Evolutionary conservation across 257 asterid genomes (phyloP), one percentile per base, ranked within the genome.

Genomic region (Orobanche coerulescens): DNA sequence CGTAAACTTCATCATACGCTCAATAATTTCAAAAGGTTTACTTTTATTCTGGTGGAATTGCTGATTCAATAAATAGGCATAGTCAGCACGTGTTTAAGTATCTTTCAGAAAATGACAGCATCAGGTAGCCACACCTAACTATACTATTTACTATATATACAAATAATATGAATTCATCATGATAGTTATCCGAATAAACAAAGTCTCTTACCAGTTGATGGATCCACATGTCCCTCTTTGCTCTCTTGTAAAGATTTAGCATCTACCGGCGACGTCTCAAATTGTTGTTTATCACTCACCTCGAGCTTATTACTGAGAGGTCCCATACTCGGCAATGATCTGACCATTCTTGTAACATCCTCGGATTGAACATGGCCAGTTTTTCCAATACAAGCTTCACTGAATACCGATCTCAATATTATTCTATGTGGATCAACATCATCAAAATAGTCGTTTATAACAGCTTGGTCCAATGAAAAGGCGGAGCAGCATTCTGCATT

Each of bases 241-340:
- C 71, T 69, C 62, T 72, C 76, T 70, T 65, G 56, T 19, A 52
- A 11, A 13, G 37, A 44, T 65, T 31, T 48, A 30, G 53, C 56
- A 63, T 65, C 75, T 63, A 67, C 75, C 13, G 68, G 52, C 37
- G 42, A 12, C n/a, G 25, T 69, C 64, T 40, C 76, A 69, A 20
- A 49, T 49, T 67, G 70, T 66, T 34, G 57, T 44, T 65, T 51
- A 40, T 69, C 76, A 39, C 42, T 53, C 40, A 46, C 63, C 64
- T 63, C 71, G 20, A 73, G 61, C 70, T 16, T 59, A 78, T 63
- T 48, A 44, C 66, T 58, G 19, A 62, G 67, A 48, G 77, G 60
- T 50, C 66, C 75, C 77, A 77, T 68, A 65, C 52, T 70, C 56
- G 99, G 96, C 71, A 88, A 83, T 46, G 98, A 92, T 71, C 74